Evolutionary conservation across 306 rosid genomes (phyloP).

Genomic region (Chamaecrista fasciculata): DNA sequence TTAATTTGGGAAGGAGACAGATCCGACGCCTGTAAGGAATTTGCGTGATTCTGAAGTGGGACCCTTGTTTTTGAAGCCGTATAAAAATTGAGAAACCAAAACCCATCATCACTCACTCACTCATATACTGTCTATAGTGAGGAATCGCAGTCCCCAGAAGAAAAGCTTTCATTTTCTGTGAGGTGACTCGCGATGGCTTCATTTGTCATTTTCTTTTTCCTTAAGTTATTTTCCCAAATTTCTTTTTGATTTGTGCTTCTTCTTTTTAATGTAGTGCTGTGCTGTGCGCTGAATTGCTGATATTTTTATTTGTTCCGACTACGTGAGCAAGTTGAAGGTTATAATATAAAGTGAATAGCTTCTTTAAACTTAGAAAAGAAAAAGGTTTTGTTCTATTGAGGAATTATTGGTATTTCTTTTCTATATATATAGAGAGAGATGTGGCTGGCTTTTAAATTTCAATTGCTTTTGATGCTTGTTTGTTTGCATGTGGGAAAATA

Average conservation of each 20-base stretch:
- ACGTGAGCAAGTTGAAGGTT: conserved; percentile 34
- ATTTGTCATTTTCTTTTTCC: not conserved
- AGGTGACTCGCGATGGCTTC: not conserved
- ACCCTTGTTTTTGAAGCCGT: not conserved
- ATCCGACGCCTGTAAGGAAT: conserved; percentile 14
- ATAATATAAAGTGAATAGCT: conserved; percentile 33
- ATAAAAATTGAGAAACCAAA: not conserved
- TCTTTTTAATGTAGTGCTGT: conserved; percentile 27
- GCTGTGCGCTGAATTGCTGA: no score
- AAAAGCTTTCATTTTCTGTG: conserved; percentile 25
- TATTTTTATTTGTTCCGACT: conserved; percentile 12
- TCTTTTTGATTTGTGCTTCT: not conserved
- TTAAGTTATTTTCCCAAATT: not conserved
- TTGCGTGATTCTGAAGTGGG: conserved; percentile 7
- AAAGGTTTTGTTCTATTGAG: conserved; percentile 20
- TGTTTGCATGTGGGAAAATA: conserved; percentile 39
- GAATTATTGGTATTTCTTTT: conserved; percentile 16
- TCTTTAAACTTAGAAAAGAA: conserved; percentile 25
- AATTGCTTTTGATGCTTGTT: conserved; percentile 42
- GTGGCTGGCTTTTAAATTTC: no score
- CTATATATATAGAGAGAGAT: no score
- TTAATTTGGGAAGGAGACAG: conserved; percentile 16
- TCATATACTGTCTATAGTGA: conserved; percentile 4
- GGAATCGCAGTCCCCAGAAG: conserved; percentile 15
- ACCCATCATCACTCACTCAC: not conserved